phyloP scores from a whole-genome alignment of 2,329 filamentous ascomycete species.

The Fusarium sp. region DNA sequence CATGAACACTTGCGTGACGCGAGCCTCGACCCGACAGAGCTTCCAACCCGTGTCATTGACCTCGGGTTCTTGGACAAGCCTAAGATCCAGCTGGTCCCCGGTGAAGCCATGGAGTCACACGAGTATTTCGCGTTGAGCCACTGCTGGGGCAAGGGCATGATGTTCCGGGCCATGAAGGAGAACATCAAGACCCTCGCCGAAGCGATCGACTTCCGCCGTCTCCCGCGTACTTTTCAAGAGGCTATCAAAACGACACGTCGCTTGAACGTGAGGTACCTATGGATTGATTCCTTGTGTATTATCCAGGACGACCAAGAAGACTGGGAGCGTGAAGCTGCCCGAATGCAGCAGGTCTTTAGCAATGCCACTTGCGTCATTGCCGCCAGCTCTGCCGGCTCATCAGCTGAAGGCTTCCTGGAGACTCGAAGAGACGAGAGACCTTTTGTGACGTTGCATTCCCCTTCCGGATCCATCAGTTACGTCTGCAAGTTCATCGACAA shows the following conservation, averaged over 20 bases:
- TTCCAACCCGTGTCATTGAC: conserved; percentile 1
- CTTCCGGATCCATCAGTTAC: conserved; percentile 18
- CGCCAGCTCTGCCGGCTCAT: not conserved
- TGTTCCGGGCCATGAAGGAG: no score
- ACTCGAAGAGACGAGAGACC: not conserved
- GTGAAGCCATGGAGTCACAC: not conserved
- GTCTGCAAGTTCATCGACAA: conserved; percentile 49
- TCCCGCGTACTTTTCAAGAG: conserved; percentile 7
- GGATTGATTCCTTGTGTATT: conserved; percentile 14
- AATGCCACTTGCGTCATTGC: conserved; percentile 8
- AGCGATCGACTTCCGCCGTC: no score
- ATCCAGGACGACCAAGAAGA: conserved; percentile 1
- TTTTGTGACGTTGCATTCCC: not conserved
- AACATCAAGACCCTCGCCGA: no score
- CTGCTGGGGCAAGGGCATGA: conserved; percentile 12
- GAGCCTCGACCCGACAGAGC: not conserved
- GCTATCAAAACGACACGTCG: conserved; percentile 5
- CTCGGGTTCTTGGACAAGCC: not conserved
- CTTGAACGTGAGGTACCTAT: conserved; percentile 4
- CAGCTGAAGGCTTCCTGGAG: conserved; percentile 1
- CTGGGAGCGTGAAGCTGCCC: conserved; percentile 3
- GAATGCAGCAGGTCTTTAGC: conserved; percentile 10
- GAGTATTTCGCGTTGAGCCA: conserved; percentile 10
- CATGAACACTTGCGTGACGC: not conserved
- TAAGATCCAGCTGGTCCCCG: not conserved